Evolutionary conservation across 1,139 yeast genomes (phyloP).

Genomic region (Pichiaceae sp.): DNA sequence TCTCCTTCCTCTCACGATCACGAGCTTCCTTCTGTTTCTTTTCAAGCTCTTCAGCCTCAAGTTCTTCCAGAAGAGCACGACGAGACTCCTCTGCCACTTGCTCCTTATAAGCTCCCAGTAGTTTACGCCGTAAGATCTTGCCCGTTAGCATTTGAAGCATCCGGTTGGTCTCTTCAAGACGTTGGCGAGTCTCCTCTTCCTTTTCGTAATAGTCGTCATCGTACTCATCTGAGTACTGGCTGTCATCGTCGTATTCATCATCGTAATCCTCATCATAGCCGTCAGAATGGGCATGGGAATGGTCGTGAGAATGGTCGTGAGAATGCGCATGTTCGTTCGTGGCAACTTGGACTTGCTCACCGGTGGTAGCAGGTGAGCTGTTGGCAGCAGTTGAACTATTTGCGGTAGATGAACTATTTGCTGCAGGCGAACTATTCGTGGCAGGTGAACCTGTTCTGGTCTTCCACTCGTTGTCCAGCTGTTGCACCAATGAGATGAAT

Average conservation of each 20-base stretch:
- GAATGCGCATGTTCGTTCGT: neutral
- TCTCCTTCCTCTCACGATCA: conserved; percentile 64
- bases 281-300: neutral
- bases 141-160: conserved; percentile 72
- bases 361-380: too few relatives aligned
- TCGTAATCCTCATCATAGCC: neutral
- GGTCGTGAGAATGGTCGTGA: neutral
- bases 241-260: conserved; percentile 1
- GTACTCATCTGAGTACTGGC: conserved; percentile 2
- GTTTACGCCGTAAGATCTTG: conserved; percentile 61
- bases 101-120: conserved; percentile 65
- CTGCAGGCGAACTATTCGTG: neutral
- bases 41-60: conserved; percentile 68
- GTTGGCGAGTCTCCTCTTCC: conserved; percentile 46
- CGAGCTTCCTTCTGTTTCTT: conserved; percentile 66
- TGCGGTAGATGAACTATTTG: neutral
- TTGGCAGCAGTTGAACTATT: conserved; percentile 4
- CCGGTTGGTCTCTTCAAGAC: conserved; percentile 69
- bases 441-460: neutral
- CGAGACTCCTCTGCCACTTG: conserved; percentile 69
- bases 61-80: conserved; percentile 62
- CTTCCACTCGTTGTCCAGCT: conserved; percentile 48
- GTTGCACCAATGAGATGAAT: conserved; percentile 72
- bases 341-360: too few relatives aligned
- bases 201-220: conserved; percentile 17